These are phyloP conservation scores for Linum lewisii DNA, from an alignment of 345 rosid genomes.

Conservation along the genomic window DNA sequence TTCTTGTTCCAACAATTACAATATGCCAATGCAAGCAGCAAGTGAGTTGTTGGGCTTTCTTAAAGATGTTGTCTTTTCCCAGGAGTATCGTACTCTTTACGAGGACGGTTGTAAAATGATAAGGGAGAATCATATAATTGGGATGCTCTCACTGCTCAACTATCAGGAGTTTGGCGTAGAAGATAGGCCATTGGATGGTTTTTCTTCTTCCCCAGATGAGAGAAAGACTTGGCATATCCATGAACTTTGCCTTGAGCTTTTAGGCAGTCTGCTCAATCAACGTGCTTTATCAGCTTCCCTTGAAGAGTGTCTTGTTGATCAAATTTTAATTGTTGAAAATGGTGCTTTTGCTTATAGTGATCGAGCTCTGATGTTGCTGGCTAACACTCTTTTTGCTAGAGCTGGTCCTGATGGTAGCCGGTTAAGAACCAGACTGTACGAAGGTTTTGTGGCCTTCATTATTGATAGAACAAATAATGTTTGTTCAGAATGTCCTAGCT, in stretches of 20 bases:
- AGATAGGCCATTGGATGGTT: constrained; percentile 38
- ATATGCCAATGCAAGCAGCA: constrained; percentile 75
- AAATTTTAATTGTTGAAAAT: constrained; percentile 63
- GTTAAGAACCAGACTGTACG: constrained; percentile 54
- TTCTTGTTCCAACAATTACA: constrained; percentile 41
- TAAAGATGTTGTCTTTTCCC: constrained; percentile 55
- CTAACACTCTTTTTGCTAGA: constrained; percentile 52
- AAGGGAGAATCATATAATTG: constrained; percentile 53
- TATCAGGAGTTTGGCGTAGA: constrained; percentile 34
- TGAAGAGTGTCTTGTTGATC: constrained; percentile 65
- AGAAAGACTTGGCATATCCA: constrained; percentile 38
- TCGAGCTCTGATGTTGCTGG: constrained; percentile 65
- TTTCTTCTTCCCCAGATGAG: constrained; percentile 45
- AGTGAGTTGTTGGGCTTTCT: constrained; percentile 64
- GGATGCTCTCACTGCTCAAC: constrained; percentile 55
- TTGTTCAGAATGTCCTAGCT: constrained; percentile 37
- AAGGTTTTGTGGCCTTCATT: constrained; percentile 49
- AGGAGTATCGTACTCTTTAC: constrained; percentile 51
- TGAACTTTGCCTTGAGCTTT: constrained; percentile 58
- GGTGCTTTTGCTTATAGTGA: constrained; percentile 54
- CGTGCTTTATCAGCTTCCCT: constrained; percentile 53
- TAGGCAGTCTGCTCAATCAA: constrained; percentile 52
- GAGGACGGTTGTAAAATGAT: constrained; percentile 65
- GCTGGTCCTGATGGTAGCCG: constrained; percentile 52
- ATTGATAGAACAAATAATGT: constrained; percentile 41